Evolutionary conservation across 306 rosid genomes (phyloP), one percentile per base, ranked within the genome.

Genomic region (Lablab purpureus): DNA sequence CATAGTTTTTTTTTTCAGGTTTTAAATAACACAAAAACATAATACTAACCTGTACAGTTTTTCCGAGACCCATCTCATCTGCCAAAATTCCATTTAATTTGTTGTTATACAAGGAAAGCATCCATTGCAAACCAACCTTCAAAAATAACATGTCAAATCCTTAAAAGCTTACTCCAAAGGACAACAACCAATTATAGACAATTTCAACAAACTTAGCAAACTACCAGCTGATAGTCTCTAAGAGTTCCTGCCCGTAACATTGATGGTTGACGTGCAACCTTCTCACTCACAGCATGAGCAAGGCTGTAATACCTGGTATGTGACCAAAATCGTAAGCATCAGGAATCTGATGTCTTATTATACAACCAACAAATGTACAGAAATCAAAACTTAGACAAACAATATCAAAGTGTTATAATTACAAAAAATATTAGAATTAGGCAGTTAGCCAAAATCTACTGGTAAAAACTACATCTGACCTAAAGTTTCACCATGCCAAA

Each of bases 51-150:
- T 94, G 99, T 41, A 94, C 99, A 12, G 99, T 94, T 87, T 94
- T 94, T 37, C 99, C 99, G 85, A 94, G 97, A 84, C 99, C 99
- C 99, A 94, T 94, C 92, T 94, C 99, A 87, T 94, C 99, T 25
- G 99, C 99, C 77, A 94, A 87, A 64, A 94, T 94, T 80, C 99
- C 99, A 88, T 94, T 94, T 84, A 94, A 85, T 75, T 94, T 94
- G 91, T 94, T 94, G 94, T 94, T 94, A 81, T 94, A 94, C 87
- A 94, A 84, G 43, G 99, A 94, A 83, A 94, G 97, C 99, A 94
- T 94, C 99, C 99, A 94, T 82, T 94, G 99, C 82, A 94, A 86
- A 72, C 99, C 99, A 84, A 94, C 99, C 99, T 95, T 82, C 72
- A 70, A 60, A 84, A 68, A 67, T 47, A 79, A 74, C 51, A 74